Percentiles rank a stretch among this genome's conserved stretches.
These are phyloP conservation scores for Brassica rapa DNA, from an alignment of 345 rosid species.

Conservation along the genomic window DNA sequence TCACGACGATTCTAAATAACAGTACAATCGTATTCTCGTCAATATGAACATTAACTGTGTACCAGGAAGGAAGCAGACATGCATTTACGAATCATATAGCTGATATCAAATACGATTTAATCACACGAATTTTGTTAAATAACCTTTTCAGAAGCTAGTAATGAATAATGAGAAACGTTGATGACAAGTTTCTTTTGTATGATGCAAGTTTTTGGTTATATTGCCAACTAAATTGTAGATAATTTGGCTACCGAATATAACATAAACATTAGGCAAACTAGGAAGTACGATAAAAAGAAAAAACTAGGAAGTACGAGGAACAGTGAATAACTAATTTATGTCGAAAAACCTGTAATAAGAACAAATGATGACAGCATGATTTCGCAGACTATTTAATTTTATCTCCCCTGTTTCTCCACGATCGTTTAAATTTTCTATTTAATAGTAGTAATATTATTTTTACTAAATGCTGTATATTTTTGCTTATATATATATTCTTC, in stretches of 20 bases:
- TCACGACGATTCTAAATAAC: background rate
- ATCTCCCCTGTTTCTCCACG: background rate
- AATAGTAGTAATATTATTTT: background rate
- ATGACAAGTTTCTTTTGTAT: background rate
- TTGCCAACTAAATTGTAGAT: background rate
- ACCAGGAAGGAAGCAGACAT: background rate
- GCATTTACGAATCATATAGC: background rate
- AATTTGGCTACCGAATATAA: background rate
- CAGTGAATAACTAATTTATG: background rate
- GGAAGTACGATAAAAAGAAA: background rate
- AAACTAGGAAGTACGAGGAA: background rate
- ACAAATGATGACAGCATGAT: background rate
- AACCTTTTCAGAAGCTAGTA: background rate
- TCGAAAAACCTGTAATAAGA: background rate
- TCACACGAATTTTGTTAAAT: background rate
- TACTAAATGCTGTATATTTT: background rate
- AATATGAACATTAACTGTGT: background rate
- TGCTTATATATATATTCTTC: background rate
- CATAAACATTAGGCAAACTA: background rate
- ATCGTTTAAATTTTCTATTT: background rate
- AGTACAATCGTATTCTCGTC: background rate
- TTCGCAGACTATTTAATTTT: background rate
- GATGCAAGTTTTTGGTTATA: too few relatives aligned
- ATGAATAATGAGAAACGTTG: background rate
- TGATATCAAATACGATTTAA: background rate